A percentile compares a stretch with the other conserved stretches of the same genome.
Conservation (phyloP, 352 stramenopile genomes). For the Salisapilia sapeloensis region DNA sequence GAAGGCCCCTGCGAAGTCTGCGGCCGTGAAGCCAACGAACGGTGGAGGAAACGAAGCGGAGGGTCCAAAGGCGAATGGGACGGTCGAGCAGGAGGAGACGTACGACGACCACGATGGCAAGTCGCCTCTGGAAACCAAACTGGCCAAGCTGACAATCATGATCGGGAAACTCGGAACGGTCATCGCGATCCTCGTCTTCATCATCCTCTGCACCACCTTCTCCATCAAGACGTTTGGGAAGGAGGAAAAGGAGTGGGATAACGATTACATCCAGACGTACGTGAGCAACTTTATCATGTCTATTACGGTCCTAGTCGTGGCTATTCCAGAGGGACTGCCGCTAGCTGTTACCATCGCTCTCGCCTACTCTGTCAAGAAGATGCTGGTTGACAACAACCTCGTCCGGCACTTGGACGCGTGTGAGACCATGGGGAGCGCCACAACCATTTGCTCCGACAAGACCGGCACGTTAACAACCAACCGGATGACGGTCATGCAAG, state of each 20-base stretch:
- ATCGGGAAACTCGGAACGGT: slow-evolving; percentile 70
- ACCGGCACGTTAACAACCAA: slow-evolving; percentile 95
- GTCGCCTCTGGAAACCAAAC: slow-evolving; percentile 73
- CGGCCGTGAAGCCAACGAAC: too few relatives aligned
- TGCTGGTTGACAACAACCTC: slow-evolving; percentile 84
- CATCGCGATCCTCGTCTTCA: slow-evolving; percentile 55
- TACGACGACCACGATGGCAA: slow-evolving; percentile 32
- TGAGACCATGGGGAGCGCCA: slow-evolving; percentile 90
- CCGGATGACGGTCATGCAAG: slow-evolving; percentile 90
- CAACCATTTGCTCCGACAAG: slow-evolving; percentile 96
- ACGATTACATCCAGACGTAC: slow-evolving; percentile 41
- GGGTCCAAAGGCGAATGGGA: slow-evolving; percentile 63
- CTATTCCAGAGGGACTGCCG: slow-evolving; percentile 94
- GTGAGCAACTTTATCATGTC: slow-evolving; percentile 75
- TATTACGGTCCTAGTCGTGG: slow-evolving; percentile 90
- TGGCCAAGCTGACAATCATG: slow-evolving; percentile 65
- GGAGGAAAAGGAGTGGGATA: slow-evolving; percentile 17
- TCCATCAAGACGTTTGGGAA: slow-evolving; percentile 44
- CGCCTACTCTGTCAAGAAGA: slow-evolving; percentile 89
- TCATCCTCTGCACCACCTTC: slow-evolving; percentile 61
- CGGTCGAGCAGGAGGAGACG: slow-evolving; percentile 47
- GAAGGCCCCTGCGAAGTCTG: too few relatives aligned
- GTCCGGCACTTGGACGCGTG: slow-evolving; percentile 77
- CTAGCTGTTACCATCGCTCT: slow-evolving; percentile 94
- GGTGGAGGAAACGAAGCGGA: slow-evolving; percentile 15